phyloP scores from a whole-genome alignment of 306 rosid genomes.

The Sphenostylis stenocarpa region DNA sequence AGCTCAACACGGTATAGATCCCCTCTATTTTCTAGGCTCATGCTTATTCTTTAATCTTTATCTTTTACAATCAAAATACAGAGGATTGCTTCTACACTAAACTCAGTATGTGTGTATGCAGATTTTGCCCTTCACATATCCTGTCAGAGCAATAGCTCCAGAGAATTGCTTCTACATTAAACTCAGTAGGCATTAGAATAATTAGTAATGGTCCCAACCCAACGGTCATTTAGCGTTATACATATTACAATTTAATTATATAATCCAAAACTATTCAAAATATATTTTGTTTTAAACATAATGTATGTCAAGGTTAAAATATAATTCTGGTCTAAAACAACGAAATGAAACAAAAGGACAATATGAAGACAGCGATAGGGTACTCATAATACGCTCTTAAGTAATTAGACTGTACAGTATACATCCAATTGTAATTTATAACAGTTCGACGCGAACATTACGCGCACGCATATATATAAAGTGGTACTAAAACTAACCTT shows the following conservation, averaged over 20 bases:
- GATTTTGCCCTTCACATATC: not conserved
- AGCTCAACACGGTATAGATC: not conserved
- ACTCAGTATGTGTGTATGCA: not conserved
- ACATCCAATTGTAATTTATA: not conserved
- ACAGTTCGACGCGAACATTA: not conserved
- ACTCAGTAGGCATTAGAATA: not conserved
- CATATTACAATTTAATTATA: not conserved
- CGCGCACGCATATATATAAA: not conserved
- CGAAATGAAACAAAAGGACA: not conserved
- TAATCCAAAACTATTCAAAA: not conserved
- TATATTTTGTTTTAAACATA: not conserved
- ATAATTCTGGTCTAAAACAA: not conserved
- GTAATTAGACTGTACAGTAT: not conserved
- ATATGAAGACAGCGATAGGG: not conserved
- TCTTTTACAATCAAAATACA: not conserved
- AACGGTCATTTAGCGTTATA: not conserved
- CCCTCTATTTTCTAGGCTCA: not conserved
- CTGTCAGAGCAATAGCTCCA: not conserved
- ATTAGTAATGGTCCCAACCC: not conserved
- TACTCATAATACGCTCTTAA: no score
- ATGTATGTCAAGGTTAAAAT: not conserved
- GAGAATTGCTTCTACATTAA: not conserved
- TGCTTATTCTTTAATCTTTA: not conserved
- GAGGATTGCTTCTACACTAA: not conserved
- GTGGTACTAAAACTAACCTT: slow-evolving; percentile 53